Conservation (phyloP, 2,329 filamentous ascomycete species). For the Penicillium palitans region DNA sequence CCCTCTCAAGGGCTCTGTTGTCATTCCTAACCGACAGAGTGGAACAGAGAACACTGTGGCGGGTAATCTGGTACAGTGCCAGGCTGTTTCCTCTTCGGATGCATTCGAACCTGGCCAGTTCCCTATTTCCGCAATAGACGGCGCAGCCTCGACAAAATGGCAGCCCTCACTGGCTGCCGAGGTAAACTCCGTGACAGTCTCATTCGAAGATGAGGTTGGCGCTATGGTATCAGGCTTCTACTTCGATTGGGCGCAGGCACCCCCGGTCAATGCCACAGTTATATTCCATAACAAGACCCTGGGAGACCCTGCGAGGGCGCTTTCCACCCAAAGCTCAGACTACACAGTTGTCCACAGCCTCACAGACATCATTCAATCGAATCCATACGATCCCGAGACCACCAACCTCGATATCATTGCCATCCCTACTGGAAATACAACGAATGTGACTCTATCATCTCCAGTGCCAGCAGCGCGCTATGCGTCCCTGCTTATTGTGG, state of each 20-base stretch:
- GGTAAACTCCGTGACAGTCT: constrained; percentile 58
- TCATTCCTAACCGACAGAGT: constrained; percentile 60
- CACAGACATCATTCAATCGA: constrained; percentile 37
- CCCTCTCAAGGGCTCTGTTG: constrained; percentile 51
- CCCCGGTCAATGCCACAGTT: constrained; percentile 56
- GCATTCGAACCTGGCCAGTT: constrained; percentile 65
- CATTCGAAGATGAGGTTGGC: constrained; percentile 44
- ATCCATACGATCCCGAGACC: constrained; percentile 38
- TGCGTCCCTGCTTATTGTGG: constrained; percentile 47
- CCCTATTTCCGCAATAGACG: constrained; percentile 66
- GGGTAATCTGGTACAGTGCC: constrained; percentile 67
- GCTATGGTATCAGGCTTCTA: constrained; percentile 46
- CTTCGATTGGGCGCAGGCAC: constrained; percentile 62
- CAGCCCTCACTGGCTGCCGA: constrained; percentile 56
- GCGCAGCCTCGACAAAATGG: constrained; percentile 66
- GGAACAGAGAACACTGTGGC: constrained; percentile 55
- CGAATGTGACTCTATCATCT: constrained; percentile 38
- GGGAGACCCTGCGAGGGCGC: constrained; percentile 18
- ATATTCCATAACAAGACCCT: constrained; percentile 55
- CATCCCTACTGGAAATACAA: constrained; percentile 45
- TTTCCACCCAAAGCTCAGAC: constrained; percentile 8
- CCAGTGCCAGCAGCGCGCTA: constrained; percentile 40
- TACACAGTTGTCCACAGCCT: constrained; percentile 29
- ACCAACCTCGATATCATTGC: constrained; percentile 37
- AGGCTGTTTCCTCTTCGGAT: constrained; percentile 51